A percentile compares a stretch with the other conserved stretches of the same genome.
Conservation (phyloP, 1,139 yeast genomes). For the Debaryomycetaceae sp. region DNA sequence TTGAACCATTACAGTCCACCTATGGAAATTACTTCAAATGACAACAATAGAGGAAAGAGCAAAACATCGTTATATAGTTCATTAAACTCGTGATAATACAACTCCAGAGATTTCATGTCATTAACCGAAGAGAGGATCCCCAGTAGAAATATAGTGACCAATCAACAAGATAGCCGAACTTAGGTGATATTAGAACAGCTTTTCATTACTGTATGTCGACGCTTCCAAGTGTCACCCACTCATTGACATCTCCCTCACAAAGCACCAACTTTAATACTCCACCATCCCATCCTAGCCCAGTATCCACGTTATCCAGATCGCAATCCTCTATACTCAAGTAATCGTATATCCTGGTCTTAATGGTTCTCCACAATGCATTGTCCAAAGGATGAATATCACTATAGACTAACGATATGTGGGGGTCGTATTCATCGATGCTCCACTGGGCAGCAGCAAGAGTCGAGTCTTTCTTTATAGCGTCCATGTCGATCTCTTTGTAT, state of each 20-base stretch:
- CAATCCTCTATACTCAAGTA: conserved; percentile 53
- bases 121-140: no score
- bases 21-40: neutral
- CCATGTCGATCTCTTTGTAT: conserved; percentile 23
- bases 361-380: conserved; percentile 64
- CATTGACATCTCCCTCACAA: conserved; percentile 72
- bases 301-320: conserved; percentile 35
- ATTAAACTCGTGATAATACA: neutral
- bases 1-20: no score
- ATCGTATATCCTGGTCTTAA: conserved; percentile 68
- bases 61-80: neutral
- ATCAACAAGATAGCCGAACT: no score
- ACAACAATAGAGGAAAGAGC: neutral
- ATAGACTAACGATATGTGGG: conserved; percentile 73
- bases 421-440: conserved; percentile 58
- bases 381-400: conserved; percentile 66
- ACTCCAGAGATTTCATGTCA: neutral
- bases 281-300: conserved; percentile 55
- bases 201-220: conserved; percentile 36
- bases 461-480: conserved; percentile 24
- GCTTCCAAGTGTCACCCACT: conserved; percentile 68
- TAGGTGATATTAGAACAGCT: neutral
- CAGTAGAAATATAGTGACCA: no score
- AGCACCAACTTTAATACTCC: conserved; percentile 68
- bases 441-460: conserved; percentile 47